phyloP scores from a whole-genome alignment of 163 green algal genomes.

The Scenedesmus sp. region DNA sequence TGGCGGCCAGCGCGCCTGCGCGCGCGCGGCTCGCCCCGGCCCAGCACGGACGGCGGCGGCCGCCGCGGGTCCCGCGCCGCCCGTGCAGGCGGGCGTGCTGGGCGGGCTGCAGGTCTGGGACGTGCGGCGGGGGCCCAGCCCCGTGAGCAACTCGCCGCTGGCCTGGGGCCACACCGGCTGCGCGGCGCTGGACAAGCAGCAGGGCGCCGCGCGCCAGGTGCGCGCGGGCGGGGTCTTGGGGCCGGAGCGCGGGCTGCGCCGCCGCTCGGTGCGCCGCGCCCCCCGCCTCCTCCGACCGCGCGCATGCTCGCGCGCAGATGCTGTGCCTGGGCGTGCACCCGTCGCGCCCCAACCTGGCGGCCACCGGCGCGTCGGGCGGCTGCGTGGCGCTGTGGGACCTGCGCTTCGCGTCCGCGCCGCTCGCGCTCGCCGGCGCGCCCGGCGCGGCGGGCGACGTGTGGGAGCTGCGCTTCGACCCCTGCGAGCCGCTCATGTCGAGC shows the following conservation, averaged over 20 bases:
- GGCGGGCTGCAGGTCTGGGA: conserved; percentile 59
- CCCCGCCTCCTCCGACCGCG: not conserved
- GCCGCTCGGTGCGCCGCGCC: not conserved
- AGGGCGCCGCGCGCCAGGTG: conserved; percentile 38
- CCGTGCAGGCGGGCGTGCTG: conserved; percentile 46
- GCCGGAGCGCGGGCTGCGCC: not conserved
- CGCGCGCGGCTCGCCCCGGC: no score
- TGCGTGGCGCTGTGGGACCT: conserved; percentile 62
- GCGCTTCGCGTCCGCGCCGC: conserved; percentile 39
- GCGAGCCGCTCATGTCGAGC: not conserved
- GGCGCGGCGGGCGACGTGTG: conserved; percentile 49
- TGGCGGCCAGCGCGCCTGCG: no score
- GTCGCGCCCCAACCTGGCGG: conserved; percentile 57
- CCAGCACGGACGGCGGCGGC: no score
- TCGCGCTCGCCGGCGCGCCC: conserved; percentile 9
- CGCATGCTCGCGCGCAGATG: conserved; percentile 29
- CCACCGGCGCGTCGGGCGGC: conserved; percentile 48
- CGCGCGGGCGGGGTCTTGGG: not conserved
- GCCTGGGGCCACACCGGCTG: conserved; percentile 50
- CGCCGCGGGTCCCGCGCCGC: no score
- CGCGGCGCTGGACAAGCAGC: conserved; percentile 31
- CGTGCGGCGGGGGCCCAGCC: conserved; percentile 46
- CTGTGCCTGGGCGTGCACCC: conserved; percentile 56
- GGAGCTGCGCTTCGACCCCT: conserved; percentile 53
- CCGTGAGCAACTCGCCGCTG: conserved; percentile 27